These are phyloP conservation scores for Coffea eugenioides DNA, from an alignment of 257 asterid genomes.

Conservation along the genomic window DNA sequence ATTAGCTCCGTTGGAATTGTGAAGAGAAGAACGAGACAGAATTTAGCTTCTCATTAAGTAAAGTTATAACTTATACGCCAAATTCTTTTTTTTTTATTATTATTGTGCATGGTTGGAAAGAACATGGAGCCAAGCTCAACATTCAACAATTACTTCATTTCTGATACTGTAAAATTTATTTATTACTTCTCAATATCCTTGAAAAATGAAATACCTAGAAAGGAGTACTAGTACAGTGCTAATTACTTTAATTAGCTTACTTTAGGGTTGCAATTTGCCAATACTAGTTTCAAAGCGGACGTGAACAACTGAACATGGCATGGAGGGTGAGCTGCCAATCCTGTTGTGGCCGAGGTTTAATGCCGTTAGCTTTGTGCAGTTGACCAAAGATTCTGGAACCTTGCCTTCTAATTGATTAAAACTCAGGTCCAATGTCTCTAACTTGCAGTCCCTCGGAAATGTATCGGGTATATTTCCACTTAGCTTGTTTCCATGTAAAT, in stretches of 20 bases:
- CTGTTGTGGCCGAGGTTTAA: slow-evolving; percentile 46
- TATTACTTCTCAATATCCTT: not conserved
- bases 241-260: too few species aligned
- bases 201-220: too few species aligned
- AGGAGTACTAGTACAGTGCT: not conserved
- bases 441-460: slow-evolving; percentile 22
- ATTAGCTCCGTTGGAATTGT: not conserved
- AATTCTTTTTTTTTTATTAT: too few species aligned
- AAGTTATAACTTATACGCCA: too few species aligned
- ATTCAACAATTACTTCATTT: not conserved
- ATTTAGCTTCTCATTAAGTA: not conserved
- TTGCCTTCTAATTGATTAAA: slow-evolving; percentile 31
- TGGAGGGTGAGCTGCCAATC: not conserved
- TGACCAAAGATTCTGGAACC: slow-evolving; percentile 38
- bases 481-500: slow-evolving; percentile 34
- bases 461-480: slow-evolving; percentile 35
- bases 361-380: slow-evolving; percentile 39
- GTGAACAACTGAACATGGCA: too few species aligned
- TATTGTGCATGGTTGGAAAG: not conserved
- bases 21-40: not conserved
- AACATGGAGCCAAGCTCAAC: not conserved
- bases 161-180: not conserved
- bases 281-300: not conserved
- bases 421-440: slow-evolving; percentile 41
- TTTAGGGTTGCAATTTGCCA: not conserved